These are phyloP conservation scores for Cladosporium velox DNA, from an alignment of 2,329 filamentous ascomycete species.

Conservation along the genomic window DNA sequence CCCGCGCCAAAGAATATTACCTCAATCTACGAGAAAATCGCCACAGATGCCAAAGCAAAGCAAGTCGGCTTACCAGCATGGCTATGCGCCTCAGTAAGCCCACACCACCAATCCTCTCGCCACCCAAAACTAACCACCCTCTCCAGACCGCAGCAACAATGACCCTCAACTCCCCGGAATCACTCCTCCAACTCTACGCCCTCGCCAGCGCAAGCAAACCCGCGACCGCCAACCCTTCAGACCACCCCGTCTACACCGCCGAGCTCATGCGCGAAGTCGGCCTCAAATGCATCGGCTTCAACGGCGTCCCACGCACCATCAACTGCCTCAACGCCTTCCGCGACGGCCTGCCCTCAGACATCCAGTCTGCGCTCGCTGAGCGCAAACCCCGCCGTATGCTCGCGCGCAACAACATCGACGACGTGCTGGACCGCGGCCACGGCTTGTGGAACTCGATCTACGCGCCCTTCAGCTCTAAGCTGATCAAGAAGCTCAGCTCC, in stretches of 20 bases:
- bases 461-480: slow-evolving; percentile 70
- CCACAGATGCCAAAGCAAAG: slow-evolving; percentile 61
- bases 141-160: slow-evolving; percentile 74
- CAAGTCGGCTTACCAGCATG: slow-evolving; percentile 66
- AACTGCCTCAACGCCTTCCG: slow-evolving; percentile 77
- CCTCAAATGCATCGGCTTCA: slow-evolving; percentile 77
- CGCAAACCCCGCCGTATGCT: slow-evolving; percentile 39
- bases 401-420: slow-evolving; percentile 49
- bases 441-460: slow-evolving; percentile 77
- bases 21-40: slow-evolving; percentile 65
- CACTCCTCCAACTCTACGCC: slow-evolving; percentile 64
- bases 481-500: slow-evolving; percentile 69
- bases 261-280: slow-evolving; percentile 75
- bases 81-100: slow-evolving; percentile 64
- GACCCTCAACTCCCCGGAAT: slow-evolving; percentile 82
- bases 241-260: slow-evolving; percentile 54
- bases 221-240: slow-evolving; percentile 26
- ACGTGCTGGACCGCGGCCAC: slow-evolving; percentile 60
- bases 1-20: slow-evolving; percentile 65
- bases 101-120: not conserved
- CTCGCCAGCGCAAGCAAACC: slow-evolving; percentile 37
- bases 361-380: slow-evolving; percentile 52
- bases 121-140: not conserved
- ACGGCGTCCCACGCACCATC: slow-evolving; percentile 75
- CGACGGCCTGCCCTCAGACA: slow-evolving; percentile 58